These are phyloP conservation scores for Phaeosphaeriaceae sp. DNA, from an alignment of 2,329 filamentous ascomycete genomes.

Conservation along the genomic window DNA sequence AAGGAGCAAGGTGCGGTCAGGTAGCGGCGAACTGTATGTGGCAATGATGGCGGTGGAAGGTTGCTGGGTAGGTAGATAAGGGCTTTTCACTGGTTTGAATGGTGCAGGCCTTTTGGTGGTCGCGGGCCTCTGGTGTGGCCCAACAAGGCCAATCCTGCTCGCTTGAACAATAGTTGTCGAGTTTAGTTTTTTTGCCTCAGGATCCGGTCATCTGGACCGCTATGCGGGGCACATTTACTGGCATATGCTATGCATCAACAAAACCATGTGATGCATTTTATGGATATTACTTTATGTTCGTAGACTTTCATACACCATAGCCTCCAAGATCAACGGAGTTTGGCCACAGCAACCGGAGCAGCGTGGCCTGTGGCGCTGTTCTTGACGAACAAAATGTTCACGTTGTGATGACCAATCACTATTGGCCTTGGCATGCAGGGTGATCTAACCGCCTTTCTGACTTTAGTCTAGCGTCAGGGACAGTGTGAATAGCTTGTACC, in stretches of 20 bases:
- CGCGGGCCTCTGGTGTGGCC: conserved; percentile 27
- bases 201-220: conserved; percentile 3
- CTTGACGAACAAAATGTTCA: conserved; percentile 15
- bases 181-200: conserved; percentile 11
- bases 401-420: conserved; percentile 17
- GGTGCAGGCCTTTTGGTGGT: conserved; percentile 25
- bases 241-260: not conserved
- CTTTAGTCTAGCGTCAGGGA: conserved; percentile 16
- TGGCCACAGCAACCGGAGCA: conserved; percentile 21
- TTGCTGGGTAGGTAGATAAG: conserved; percentile 20
- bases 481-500: conserved; percentile 16
- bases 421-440: conserved; percentile 23
- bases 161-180: conserved; percentile 12
- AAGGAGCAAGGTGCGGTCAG: conserved; percentile 45
- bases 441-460: not conserved
- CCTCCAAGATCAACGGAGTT: not conserved
- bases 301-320: not conserved
- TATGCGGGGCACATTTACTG: conserved; percentile 1
- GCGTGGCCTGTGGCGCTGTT: conserved; percentile 12
- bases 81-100: conserved; percentile 32
- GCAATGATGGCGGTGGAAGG: conserved; percentile 32
- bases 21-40: conserved; percentile 41
- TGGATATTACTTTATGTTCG: too few species aligned
- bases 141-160: conserved; percentile 35
- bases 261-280: too few species aligned